Evolutionary conservation across 768 basidiomycete genomes (phyloP), one percentile per base, ranked within the genome.

Genomic region (Suillus luteus): DNA sequence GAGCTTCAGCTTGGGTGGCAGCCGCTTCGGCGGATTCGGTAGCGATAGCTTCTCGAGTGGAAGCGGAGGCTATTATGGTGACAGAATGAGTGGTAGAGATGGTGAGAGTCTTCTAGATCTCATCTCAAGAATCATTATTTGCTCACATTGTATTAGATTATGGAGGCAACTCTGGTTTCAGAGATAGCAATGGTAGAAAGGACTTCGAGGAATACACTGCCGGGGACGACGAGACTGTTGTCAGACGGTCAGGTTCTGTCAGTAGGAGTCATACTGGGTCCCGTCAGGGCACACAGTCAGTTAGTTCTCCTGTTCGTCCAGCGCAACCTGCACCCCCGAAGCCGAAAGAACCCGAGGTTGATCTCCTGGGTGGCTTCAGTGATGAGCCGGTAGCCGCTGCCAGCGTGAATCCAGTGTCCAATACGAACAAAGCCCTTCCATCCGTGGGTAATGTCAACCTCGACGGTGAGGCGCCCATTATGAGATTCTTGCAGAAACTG

Each of bases 161-260:
- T 22, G 72, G 72, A 49, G 80, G 83, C 4, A 79, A 81, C 51
- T 81, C 85, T 46, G 80, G 82, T 61, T 92, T 90, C 77, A 80
- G 84, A 59, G 91, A 93, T 65, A 80, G 76, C 38, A 74, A 76
- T 9, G 76, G 85, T 46, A 78, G 86, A 17, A 79, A 81, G 62
- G 84, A 85, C 31, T 98, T 87, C 67, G 96, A 99, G 70, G 96
- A 98, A 74, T 99, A 99, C 75, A 92, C 96, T 67, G 97, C 96
- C 14, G 96, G 96, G 2, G 94, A 94, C 64, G 96, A 98, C 65
- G 95, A 96, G n/a, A 76, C 72, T 46, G 75, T 69, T 63, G 71
- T 49, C 65, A 77, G 72, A 65, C 82, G 75, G 60, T 80, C 75
- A 65, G 79, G 78, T 52, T 80, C 79, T 24, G 46, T 81, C 52